phyloP scores from a whole-genome alignment of 495 filamentous ascomycete genomes.

The Glonium stellatum region DNA sequence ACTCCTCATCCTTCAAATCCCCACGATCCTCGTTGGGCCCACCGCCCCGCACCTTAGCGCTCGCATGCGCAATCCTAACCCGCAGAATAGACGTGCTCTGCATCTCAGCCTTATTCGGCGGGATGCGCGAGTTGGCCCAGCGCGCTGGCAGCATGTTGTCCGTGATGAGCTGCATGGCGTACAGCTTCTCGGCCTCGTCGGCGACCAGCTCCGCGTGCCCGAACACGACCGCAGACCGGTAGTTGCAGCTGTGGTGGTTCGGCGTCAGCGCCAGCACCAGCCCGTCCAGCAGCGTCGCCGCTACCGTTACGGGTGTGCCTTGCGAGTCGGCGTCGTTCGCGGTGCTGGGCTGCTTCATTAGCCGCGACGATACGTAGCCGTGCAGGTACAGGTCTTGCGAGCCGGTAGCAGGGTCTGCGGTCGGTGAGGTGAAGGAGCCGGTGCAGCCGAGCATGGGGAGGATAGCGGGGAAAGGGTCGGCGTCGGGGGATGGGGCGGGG shows the following conservation, averaged over 20 bases:
- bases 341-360: constrained; percentile 48
- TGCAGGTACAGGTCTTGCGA: constrained; percentile 77
- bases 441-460: constrained; percentile 86
- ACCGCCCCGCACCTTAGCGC: constrained; percentile 70
- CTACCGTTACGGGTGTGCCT: constrained; percentile 54
- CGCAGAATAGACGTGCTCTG: constrained; percentile 59
- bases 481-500: constrained; percentile 35
- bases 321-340: constrained; percentile 12
- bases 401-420: constrained; percentile 43
- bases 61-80: constrained; percentile 60
- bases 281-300: constrained; percentile 63
- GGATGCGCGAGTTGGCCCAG: constrained; percentile 56
- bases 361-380: constrained; percentile 72
- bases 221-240: constrained; percentile 73
- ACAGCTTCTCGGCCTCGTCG: constrained; percentile 64
- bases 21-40: constrained; percentile 61
- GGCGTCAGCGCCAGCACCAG: constrained; percentile 60
- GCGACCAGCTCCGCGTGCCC: constrained; percentile 65
- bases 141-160: constrained; percentile 61
- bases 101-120: constrained; percentile 26
- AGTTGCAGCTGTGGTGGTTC: constrained; percentile 78
- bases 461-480: constrained; percentile 60
- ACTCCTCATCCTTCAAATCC: constrained; percentile 54
- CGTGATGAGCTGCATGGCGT: constrained; percentile 76
- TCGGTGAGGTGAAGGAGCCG: constrained; percentile 56